Evolutionary conservation across 1,139 yeast species (phyloP).

Genomic region (Geotrichum australiense): DNA sequence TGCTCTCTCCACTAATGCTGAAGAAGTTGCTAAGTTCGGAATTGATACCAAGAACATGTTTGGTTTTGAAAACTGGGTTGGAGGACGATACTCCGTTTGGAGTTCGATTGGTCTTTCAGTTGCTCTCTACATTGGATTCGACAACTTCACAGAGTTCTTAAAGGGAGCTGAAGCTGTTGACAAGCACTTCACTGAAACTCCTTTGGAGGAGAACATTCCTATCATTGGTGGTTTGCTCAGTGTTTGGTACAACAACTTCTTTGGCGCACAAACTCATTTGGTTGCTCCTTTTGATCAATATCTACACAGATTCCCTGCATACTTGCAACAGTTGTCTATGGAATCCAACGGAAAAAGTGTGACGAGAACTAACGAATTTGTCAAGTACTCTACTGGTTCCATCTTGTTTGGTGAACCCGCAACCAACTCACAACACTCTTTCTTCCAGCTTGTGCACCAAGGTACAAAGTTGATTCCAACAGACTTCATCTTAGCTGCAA

Average conservation of each 20-base stretch:
- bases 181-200: conserved; percentile 76
- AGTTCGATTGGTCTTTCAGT: conserved; percentile 96
- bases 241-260: conserved; percentile 98
- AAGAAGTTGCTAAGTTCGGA: conserved; percentile 87
- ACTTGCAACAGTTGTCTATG: conserved; percentile 96
- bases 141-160: conserved; percentile 82
- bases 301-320: conserved; percentile 98
- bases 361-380: conserved; percentile 82
- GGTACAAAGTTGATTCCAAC: conserved; percentile 97
- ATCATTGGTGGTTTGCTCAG: conserved; percentile 85
- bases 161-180: conserved; percentile 98
- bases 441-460: conserved; percentile 98
- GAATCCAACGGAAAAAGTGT: conserved; percentile 98
- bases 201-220: conserved; percentile 88
- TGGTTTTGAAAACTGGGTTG: conserved; percentile 98
- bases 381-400: conserved; percentile 92
- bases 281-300: conserved; percentile 98
- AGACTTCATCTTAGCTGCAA: conserved; percentile 93
- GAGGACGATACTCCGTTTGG: conserved; percentile 99
- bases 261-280: conserved; percentile 94
- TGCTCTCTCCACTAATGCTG: conserved; percentile 90
- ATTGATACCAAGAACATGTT: conserved; percentile 97
- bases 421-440: conserved; percentile 97
- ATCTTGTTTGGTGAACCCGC: conserved; percentile 98
- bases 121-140: conserved; percentile 90